Percentiles rank a stretch among this genome's conserved stretches.
Conservation (phyloP, 108 stramenopile genomes). For the Mediolabrus comicus region DNA sequence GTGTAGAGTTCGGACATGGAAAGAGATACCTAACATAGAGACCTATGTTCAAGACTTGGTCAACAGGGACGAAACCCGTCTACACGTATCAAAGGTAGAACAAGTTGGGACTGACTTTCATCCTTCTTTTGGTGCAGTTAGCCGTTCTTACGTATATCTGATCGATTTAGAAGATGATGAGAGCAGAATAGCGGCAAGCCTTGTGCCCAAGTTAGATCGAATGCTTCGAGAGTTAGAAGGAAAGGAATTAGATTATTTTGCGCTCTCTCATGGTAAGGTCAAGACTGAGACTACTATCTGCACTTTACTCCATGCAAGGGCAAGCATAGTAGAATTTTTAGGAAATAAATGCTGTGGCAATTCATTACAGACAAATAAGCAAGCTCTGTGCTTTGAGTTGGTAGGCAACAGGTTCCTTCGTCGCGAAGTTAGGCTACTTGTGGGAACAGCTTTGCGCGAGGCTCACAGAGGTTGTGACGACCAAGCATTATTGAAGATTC, state of each 20-base stretch:
- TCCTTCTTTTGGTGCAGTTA: constrained; percentile 69
- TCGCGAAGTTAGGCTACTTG: constrained; percentile 74
- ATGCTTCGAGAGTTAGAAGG: constrained; percentile 55
- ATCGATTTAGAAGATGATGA: constrained; percentile 49
- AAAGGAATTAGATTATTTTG: constrained; percentile 57
- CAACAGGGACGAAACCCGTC: background rate
- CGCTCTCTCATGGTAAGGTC: constrained; percentile 70
- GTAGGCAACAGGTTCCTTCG: constrained; percentile 80
- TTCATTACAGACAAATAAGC: constrained; percentile 1
- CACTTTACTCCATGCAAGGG: constrained; percentile 55
- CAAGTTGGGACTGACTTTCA: constrained; percentile 53
- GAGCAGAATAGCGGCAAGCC: background rate
- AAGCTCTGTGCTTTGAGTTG: constrained; percentile 66
- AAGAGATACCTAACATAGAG: constrained; percentile 8
- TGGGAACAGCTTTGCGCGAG: constrained; percentile 56
- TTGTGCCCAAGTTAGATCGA: constrained; percentile 38
- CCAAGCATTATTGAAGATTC: constrained; percentile 40
- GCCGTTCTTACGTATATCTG: constrained; percentile 71
- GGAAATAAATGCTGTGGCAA: background rate
- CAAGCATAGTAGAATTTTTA: constrained; percentile 39
- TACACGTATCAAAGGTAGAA: constrained; percentile 28
- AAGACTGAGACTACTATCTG: constrained; percentile 67
- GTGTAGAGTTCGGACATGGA: constrained; percentile 65
- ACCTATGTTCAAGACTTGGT: constrained; percentile 18
- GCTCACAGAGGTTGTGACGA: constrained; percentile 12